A percentile compares a stretch with the other conserved stretches of the same genome.
phyloP scores from a whole-genome alignment of 2,329 filamentous ascomycete species.

The Aspergillus aculeatinus region DNA sequence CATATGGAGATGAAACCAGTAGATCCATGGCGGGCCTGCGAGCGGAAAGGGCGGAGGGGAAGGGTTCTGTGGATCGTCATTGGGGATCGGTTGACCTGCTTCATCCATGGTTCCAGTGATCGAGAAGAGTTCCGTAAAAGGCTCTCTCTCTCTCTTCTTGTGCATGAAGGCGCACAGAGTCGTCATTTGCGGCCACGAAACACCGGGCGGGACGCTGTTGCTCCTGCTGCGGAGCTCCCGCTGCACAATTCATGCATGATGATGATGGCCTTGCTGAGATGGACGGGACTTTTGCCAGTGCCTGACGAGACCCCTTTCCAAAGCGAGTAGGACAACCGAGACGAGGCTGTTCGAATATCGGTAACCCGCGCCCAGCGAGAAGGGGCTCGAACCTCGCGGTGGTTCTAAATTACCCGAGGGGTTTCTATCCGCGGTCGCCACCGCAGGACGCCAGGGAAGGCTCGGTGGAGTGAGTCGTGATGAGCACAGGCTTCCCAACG shows the following conservation, averaged over 20 bases:
- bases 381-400: not conserved
- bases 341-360: not conserved
- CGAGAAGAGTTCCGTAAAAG: slow-evolving; percentile 2
- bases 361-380: not conserved
- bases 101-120: slow-evolving; percentile 11
- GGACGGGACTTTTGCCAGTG: not conserved
- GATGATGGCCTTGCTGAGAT: not conserved
- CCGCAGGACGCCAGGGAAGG: not conserved
- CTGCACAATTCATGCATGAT: not conserved
- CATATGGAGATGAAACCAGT: not conserved
- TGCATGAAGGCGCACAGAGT: not conserved
- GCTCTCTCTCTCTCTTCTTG: not conserved
- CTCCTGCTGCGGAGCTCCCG: not conserved
- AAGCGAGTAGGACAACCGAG: not conserved
- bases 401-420: not conserved
- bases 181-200: not conserved
- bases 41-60: slow-evolving; percentile 15
- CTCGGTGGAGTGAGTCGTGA: slow-evolving; percentile 5
- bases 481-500: slow-evolving; percentile 2
- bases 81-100: slow-evolving; percentile 12
- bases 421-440: not conserved
- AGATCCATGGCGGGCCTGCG: slow-evolving; percentile 14
- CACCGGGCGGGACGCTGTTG: not conserved
- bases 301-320: not conserved
- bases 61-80: slow-evolving; percentile 11